A percentile compares a stretch with the other conserved stretches of the same genome.
These are phyloP conservation scores for Cyberlindnera lachancei DNA, from an alignment of 805 yeast species.

Conservation along the genomic window DNA sequence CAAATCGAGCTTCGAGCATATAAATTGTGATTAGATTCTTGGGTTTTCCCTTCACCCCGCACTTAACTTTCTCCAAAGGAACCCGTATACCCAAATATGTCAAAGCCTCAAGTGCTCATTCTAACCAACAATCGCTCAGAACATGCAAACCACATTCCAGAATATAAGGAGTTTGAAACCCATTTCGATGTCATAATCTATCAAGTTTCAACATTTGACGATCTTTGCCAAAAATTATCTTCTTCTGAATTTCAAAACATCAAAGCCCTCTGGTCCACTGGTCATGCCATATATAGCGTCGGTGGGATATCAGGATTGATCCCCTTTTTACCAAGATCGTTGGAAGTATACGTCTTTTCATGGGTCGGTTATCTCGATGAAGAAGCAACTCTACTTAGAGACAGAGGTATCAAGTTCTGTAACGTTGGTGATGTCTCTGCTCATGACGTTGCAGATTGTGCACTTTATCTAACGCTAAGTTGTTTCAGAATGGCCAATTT, in stretches of 20 bases:
- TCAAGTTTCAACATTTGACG: constrained; percentile 31
- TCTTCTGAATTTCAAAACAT: constrained; percentile 23
- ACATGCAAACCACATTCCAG: constrained; percentile 37
- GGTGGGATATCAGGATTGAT: constrained; percentile 35
- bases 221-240: constrained; percentile 35
- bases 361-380: constrained; percentile 56
- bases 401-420: constrained; percentile 46
- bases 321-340: constrained; percentile 36
- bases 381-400: constrained; percentile 36
- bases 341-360: constrained; percentile 45
- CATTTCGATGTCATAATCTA: constrained; percentile 35
- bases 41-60: too few species aligned
- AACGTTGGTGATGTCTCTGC: constrained; percentile 57
- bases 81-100: constrained; percentile 6
- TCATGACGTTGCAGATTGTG: constrained; percentile 67
- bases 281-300: constrained; percentile 38
- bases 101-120: constrained; percentile 26
- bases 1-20: too few species aligned
- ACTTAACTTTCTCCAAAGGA: too few species aligned
- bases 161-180: constrained; percentile 35
- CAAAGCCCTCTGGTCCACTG: constrained; percentile 48
- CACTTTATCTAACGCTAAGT: constrained; percentile 47
- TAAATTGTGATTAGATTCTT: too few species aligned
- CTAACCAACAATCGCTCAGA: constrained; percentile 33
- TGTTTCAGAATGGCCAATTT: constrained; percentile 50